Percentiles rank a stretch among this genome's conserved stretches.
phyloP scores from a whole-genome alignment of 2,329 filamentous ascomycete genomes.

The Sordariomycetes sp. region DNA sequence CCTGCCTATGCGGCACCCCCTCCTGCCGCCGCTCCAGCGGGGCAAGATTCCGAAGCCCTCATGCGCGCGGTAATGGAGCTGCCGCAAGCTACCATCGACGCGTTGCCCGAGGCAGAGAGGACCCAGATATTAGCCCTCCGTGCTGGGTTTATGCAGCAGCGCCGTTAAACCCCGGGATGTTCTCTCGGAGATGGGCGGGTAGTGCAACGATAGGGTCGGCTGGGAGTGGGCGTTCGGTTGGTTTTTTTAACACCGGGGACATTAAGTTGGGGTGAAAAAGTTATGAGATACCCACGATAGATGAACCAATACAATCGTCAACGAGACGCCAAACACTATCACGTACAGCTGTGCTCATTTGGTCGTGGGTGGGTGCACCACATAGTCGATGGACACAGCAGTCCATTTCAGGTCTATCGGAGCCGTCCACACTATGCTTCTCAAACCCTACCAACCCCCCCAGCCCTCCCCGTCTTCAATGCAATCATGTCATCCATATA shows the following conservation, averaged over 20 bases:
- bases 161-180: slow-evolving; percentile 5
- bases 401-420: background rate
- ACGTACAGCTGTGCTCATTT: background rate
- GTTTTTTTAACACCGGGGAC: background rate
- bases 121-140: slow-evolving; percentile 72
- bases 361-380: background rate
- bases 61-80: slow-evolving; percentile 75
- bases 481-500: slow-evolving; percentile 43
- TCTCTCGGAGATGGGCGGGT: background rate
- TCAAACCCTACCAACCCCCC: background rate
- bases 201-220: background rate
- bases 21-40: slow-evolving; percentile 20
- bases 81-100: slow-evolving; percentile 69
- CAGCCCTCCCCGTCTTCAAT: slow-evolving; percentile 8
- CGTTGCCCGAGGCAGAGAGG: slow-evolving; percentile 63
- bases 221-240: background rate
- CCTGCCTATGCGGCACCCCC: slow-evolving; percentile 26
- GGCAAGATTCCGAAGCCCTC: slow-evolving; percentile 57
- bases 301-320: background rate
- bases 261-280: background rate
- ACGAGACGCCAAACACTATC: background rate
- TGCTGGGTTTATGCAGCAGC: slow-evolving; percentile 43
- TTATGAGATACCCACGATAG: background rate
- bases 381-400: background rate
- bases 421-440: background rate